Evolutionary conservation across 164 flowering plant species (phyloP).

Genomic region (Stephania cephalantha): DNA sequence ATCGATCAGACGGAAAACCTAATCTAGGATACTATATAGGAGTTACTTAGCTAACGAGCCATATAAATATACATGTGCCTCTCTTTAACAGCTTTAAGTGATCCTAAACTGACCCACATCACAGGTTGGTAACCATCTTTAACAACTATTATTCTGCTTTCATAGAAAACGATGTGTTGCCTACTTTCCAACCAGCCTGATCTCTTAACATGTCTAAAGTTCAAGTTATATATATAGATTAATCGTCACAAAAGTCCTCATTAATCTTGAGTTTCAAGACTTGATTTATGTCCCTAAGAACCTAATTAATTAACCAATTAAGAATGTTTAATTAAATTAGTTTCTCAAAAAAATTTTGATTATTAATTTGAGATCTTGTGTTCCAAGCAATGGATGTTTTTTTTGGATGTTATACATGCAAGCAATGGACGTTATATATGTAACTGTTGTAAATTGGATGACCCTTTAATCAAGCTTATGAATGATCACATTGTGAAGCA

Average conservation of each 20-base stretch:
- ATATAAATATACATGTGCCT: background rate
- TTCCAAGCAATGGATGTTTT: background rate
- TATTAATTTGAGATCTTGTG: background rate
- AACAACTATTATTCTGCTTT: background rate
- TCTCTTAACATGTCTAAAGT: background rate
- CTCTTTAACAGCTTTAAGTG: background rate
- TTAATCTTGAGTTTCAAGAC: background rate
- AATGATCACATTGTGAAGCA: too few species aligned
- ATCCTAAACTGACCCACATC: background rate
- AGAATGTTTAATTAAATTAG: too few species aligned
- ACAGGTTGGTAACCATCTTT: constrained; percentile 3
- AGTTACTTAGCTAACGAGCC: background rate
- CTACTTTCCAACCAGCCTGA: background rate
- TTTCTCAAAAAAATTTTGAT: too few species aligned
- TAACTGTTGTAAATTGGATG: too few species aligned
- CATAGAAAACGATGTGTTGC: constrained; percentile 1
- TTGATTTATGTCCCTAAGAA: background rate
- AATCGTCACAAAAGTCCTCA: background rate
- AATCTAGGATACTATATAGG: background rate
- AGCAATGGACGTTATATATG: background rate
- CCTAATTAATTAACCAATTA: background rate
- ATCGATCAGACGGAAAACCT: background rate
- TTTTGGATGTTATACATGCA: background rate
- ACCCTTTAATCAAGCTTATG: too few species aligned
- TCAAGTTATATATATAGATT: background rate